Conservation (phyloP, 2,329 filamentous ascomycete species). For the Aspergillus sp. region DNA sequence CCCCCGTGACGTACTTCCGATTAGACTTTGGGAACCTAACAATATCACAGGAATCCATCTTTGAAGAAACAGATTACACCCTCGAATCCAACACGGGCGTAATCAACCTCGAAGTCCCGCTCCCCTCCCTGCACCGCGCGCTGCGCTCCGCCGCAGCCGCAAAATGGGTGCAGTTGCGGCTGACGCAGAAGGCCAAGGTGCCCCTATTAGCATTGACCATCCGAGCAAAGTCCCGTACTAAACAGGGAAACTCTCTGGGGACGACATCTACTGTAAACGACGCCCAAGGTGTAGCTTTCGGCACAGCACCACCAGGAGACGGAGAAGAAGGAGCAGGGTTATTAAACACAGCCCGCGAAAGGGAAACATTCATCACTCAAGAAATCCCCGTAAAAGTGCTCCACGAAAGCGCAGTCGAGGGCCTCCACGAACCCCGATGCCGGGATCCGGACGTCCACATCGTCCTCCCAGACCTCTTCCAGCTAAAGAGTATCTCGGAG, state of each 20-base stretch:
- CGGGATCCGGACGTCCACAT: slow-evolving; percentile 95
- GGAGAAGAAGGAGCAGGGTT: neutral
- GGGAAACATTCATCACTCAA: slow-evolving; percentile 91
- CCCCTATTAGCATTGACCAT: slow-evolving; percentile 91
- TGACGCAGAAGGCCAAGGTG: slow-evolving; percentile 89
- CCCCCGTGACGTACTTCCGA: too few relatives aligned
- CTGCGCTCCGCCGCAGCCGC: slow-evolving; percentile 85
- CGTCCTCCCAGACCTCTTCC: slow-evolving; percentile 80
- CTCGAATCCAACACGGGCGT: slow-evolving; percentile 90
- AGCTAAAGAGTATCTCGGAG: slow-evolving; percentile 92
- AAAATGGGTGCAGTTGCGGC: slow-evolving; percentile 78
- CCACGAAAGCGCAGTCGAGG: slow-evolving; percentile 79
- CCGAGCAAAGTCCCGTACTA: slow-evolving; percentile 60
- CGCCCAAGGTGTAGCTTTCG: neutral
- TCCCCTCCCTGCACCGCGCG: slow-evolving; percentile 86
- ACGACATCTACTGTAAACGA: slow-evolving; percentile 35
- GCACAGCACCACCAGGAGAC: neutral
- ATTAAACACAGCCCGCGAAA: slow-evolving; percentile 57
- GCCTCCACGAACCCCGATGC: slow-evolving; percentile 89
- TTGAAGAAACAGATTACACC: slow-evolving; percentile 74
- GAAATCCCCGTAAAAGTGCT: slow-evolving; percentile 95
- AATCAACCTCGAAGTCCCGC: slow-evolving; percentile 94
- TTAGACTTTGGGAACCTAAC: slow-evolving; percentile 1
- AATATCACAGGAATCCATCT: slow-evolving; percentile 71
- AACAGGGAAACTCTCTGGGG: slow-evolving; percentile 60